Evolutionary conservation across 169 alveolate genomes (phyloP).

Genomic region (Cryptosporidium ryanae): DNA sequence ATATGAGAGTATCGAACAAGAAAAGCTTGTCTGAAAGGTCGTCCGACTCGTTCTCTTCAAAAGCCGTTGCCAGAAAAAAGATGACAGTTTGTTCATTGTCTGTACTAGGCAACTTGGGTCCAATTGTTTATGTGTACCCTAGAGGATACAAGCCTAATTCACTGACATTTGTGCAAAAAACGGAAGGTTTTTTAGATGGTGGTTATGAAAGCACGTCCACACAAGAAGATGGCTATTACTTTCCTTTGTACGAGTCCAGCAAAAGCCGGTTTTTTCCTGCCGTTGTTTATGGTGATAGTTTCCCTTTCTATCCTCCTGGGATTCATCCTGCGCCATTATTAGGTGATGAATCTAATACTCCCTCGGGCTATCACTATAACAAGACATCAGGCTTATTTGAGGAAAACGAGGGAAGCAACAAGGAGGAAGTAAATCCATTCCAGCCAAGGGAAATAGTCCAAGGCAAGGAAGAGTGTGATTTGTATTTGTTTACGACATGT

Average conservation of each 20-base stretch:
- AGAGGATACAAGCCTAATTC: slow-evolving; percentile 7
- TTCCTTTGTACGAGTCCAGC: not conserved
- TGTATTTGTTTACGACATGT: slow-evolving; percentile 29
- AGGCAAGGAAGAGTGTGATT: slow-evolving; percentile 23
- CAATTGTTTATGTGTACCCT: slow-evolving; percentile 19
- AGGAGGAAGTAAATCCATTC: slow-evolving; percentile 26
- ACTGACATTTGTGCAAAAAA: slow-evolving; percentile 13
- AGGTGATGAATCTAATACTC: slow-evolving; percentile 12
- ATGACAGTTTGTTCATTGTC: slow-evolving; percentile 43
- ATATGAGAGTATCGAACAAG: too few relatives aligned
- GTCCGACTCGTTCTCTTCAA: not conserved
- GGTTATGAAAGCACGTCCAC: slow-evolving; percentile 34
- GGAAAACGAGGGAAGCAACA: not conserved
- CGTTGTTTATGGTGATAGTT: slow-evolving; percentile 29
- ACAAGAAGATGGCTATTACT: slow-evolving; percentile 19
- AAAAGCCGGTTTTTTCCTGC: slow-evolving; percentile 11
- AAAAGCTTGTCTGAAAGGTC: too few relatives aligned
- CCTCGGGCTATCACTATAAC: slow-evolving; percentile 44
- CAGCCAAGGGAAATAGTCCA: slow-evolving; percentile 34
- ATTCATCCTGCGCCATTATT: slow-evolving; percentile 6
- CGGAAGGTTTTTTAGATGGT: slow-evolving; percentile 17
- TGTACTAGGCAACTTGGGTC: not conserved
- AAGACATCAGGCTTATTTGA: slow-evolving; percentile 37
- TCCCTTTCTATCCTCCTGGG: slow-evolving; percentile 50
- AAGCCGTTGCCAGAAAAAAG: not conserved